Conservation (phyloP, 129 eudicot species). For the Lactuca sativa region DNA sequence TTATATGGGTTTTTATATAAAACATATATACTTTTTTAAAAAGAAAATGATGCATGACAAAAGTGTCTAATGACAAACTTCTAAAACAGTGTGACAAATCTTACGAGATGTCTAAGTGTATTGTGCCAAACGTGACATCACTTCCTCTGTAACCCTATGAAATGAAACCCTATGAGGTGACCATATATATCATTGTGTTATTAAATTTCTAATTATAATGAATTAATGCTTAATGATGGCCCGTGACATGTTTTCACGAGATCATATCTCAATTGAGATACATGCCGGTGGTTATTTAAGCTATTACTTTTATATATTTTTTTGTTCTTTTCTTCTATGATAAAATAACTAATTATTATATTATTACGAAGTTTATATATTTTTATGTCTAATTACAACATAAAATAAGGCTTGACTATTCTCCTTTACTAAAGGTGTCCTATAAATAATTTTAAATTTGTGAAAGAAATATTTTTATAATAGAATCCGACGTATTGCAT, state of each 20-base stretch:
- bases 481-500: constrained; percentile 21
- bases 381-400: not conserved
- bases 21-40: too few species aligned
- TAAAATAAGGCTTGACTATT: constrained; percentile 22
- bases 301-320: not conserved
- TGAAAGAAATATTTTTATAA: not conserved
- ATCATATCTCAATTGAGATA: constrained; percentile 24
- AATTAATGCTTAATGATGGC: not conserved
- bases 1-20: too few species aligned
- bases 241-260: constrained; percentile 21
- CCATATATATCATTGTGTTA: not conserved
- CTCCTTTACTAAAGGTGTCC: constrained; percentile 16
- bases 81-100: too few species aligned
- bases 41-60: not conserved
- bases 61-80: not conserved
- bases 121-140: too few species aligned
- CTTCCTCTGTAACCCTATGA: too few species aligned
- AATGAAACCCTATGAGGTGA: too few species aligned
- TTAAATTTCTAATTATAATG: not conserved
- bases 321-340: constrained; percentile 10
- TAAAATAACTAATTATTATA: not conserved
- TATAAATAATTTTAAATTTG: not conserved
- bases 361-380: not conserved
- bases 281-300: constrained; percentile 10
- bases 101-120: too few species aligned